phyloP scores from a whole-genome alignment of 2,329 filamentous ascomycete species.

The Teratosphaeria nubilosa region DNA sequence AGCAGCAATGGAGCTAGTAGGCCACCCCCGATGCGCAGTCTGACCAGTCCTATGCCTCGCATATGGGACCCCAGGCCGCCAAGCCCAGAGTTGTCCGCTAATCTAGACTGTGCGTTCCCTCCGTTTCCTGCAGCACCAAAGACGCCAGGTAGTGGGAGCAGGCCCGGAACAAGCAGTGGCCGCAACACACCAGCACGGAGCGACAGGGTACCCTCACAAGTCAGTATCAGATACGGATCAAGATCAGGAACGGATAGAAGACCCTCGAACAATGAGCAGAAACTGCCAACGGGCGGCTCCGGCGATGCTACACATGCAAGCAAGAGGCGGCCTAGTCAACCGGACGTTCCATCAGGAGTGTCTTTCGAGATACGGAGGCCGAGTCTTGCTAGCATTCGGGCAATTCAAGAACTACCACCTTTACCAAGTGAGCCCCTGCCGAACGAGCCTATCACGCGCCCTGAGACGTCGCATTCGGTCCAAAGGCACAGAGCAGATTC shows the following conservation, averaged over 20 bases:
- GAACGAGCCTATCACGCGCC: constrained; percentile 5
- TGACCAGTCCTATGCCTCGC: constrained; percentile 23
- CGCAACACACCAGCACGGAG: constrained; percentile 16
- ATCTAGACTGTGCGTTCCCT: constrained; percentile 45
- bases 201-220: constrained; percentile 17
- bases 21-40: constrained; percentile 14
- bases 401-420: background rate
- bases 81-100: constrained; percentile 33
- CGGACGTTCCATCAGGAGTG: background rate
- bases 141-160: background rate
- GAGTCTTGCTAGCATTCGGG: background rate
- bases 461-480: constrained; percentile 5
- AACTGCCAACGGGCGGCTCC: constrained; percentile 32
- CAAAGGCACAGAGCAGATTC: background rate
- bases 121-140: constrained; percentile 35
- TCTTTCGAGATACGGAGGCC: background rate
- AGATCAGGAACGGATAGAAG: constrained; percentile 28
- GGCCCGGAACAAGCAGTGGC: constrained; percentile 13
- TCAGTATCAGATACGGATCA: constrained; percentile 12
- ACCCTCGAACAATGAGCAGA: constrained; percentile 23
- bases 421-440: constrained; percentile 2
- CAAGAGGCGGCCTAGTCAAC: constrained; percentile 31
- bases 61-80: constrained; percentile 22
- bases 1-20: constrained; percentile 14
- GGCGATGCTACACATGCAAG: constrained; percentile 41